Conservation (phyloP, 2,329 filamentous ascomycete genomes). For the Pseudopithomyces chartarum region DNA sequence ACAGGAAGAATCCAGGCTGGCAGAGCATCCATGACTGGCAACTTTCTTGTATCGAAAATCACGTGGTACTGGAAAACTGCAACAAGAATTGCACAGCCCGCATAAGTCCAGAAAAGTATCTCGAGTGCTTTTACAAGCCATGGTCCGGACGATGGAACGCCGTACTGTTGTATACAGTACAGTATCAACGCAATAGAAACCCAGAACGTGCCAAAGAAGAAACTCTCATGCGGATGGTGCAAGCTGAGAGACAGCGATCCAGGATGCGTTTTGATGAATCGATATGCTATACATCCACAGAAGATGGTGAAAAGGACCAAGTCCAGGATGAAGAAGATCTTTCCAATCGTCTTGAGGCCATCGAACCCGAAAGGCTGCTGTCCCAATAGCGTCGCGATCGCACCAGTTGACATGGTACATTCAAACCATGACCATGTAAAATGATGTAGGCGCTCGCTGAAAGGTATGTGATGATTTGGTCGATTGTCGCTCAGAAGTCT, state of each 20-base stretch:
- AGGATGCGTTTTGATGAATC: constrained; percentile 55
- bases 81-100: constrained; percentile 47
- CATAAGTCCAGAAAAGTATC: constrained; percentile 73
- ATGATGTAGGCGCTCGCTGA: constrained; percentile 24
- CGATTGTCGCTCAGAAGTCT: not conserved
- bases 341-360: constrained; percentile 66
- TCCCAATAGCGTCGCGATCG: constrained; percentile 65
- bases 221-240: constrained; percentile 67
- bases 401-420: constrained; percentile 75
- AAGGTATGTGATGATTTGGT: not conserved
- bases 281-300: constrained; percentile 63
- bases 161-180: constrained; percentile 60
- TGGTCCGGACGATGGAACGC: constrained; percentile 60
- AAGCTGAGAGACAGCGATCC: constrained; percentile 59
- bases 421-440: constrained; percentile 69
- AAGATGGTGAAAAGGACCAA: constrained; percentile 66
- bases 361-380: constrained; percentile 64
- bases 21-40: constrained; percentile 46
- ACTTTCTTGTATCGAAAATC: constrained; percentile 81
- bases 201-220: constrained; percentile 75
- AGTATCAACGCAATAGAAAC: constrained; percentile 57
- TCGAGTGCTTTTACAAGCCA: constrained; percentile 64
- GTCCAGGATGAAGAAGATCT: constrained; percentile 70
- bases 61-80: constrained; percentile 98
- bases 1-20: constrained; percentile 46